These are phyloP conservation scores for Entonaema liquescens DNA, from an alignment of 495 filamentous ascomycete genomes.

Conservation along the genomic window DNA sequence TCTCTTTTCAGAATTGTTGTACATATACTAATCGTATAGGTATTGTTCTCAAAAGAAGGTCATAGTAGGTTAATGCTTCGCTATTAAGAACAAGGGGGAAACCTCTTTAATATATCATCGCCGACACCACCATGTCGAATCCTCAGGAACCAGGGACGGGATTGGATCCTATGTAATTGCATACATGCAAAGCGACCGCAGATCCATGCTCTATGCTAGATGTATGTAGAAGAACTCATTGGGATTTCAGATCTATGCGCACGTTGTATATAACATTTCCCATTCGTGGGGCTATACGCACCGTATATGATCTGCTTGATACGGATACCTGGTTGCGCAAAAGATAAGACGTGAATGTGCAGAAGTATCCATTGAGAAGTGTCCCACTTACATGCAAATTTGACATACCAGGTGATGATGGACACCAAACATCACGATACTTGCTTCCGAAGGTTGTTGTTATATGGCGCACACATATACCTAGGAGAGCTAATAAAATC, in stretches of 20 bases:
- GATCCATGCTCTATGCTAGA: conserved; percentile 32
- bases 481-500: conserved; percentile 9
- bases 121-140: not conserved
- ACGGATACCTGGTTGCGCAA: not conserved
- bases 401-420: not conserved
- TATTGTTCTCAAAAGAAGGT: not conserved
- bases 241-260: conserved; percentile 22
- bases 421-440: conserved; percentile 19
- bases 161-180: not conserved
- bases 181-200: conserved; percentile 24
- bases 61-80: not conserved
- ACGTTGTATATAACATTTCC: not conserved
- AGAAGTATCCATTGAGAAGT: too few relatives aligned
- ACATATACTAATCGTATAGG: too few relatives aligned
- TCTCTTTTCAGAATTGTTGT: too few relatives aligned
- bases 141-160: conserved; percentile 1
- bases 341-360: conserved; percentile 20
- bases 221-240: conserved; percentile 14
- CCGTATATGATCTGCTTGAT: not conserved
- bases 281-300: conserved; percentile 36
- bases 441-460: conserved; percentile 1
- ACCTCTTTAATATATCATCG: too few relatives aligned
- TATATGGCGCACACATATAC: not conserved
- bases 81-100: not conserved
- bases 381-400: conserved; percentile 2